phyloP scores from a whole-genome alignment of 2,329 filamentous ascomycete genomes.

The Plectosphaerella sp. region DNA sequence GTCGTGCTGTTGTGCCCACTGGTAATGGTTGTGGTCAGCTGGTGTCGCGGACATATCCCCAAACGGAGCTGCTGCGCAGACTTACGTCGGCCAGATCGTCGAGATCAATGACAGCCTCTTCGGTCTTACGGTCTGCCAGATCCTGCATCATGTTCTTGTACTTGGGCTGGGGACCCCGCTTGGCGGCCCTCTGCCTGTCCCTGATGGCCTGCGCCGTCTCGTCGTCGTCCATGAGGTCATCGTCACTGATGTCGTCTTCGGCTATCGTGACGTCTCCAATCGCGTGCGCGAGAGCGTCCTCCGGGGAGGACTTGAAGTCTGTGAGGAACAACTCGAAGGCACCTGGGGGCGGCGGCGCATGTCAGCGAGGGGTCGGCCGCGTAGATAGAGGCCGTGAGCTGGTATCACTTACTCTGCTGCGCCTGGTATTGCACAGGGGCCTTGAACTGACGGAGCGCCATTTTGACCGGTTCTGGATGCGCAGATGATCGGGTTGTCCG shows the following conservation, averaged over 20 bases:
- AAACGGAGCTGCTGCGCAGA: constrained; percentile 52
- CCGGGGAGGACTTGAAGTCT: constrained; percentile 78
- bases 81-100: constrained; percentile 77
- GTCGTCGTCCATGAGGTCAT: constrained; percentile 83
- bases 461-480: constrained; percentile 32
- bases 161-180: constrained; percentile 66
- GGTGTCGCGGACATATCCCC: constrained; percentile 3
- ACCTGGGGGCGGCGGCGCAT: constrained; percentile 35
- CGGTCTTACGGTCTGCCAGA: constrained; percentile 72
- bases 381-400: too few species aligned
- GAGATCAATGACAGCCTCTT: constrained; percentile 80
- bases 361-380: constrained; percentile 18
- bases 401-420: constrained; percentile 64
- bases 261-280: constrained; percentile 82
- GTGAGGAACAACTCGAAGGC: constrained; percentile 85
- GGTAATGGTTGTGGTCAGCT: neutral
- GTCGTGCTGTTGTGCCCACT: constrained; percentile 73
- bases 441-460: constrained; percentile 82
- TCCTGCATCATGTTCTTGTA: constrained; percentile 86
- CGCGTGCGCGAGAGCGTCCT: constrained; percentile 70
- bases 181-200: constrained; percentile 43
- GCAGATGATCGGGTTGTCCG: neutral
- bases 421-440: constrained; percentile 80
- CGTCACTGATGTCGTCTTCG: constrained; percentile 81
- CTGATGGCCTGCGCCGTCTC: constrained; percentile 38